A percentile compares a stretch with the other conserved stretches of the same genome.
Conservation (phyloP, 75 land plant species). For the Gnetum montanum region DNA sequence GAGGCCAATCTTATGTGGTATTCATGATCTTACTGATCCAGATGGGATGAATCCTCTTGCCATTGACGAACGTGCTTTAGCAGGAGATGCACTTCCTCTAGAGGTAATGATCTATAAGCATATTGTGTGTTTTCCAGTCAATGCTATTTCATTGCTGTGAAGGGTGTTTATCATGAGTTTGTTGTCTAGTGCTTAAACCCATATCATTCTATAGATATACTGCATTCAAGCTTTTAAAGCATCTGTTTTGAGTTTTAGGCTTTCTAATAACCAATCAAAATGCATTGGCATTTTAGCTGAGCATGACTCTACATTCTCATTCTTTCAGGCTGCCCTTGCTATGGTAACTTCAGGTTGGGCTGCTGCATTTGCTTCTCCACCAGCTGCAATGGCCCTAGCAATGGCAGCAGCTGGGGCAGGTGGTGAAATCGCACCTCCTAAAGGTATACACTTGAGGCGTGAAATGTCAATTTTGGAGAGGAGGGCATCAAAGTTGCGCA, state of each 20-base stretch:
- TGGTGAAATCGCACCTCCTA: constrained; percentile 42
- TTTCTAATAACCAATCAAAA: too few relatives aligned
- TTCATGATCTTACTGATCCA: constrained; percentile 90
- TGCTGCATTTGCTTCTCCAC: constrained; percentile 99
- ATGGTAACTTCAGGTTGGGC: constrained; percentile 99
- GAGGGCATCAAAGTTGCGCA: constrained; percentile 53
- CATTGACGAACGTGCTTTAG: constrained; percentile 85
- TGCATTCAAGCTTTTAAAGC: too few relatives aligned
- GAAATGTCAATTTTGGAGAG: constrained; percentile 62
- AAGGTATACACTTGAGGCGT: constrained; percentile 40
- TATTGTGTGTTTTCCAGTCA: not conserved
- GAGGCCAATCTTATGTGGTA: constrained; percentile 89
- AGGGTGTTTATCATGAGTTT: too few relatives aligned
- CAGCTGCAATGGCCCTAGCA: constrained; percentile 98
- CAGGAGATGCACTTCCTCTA: constrained; percentile 79
- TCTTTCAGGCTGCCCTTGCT: constrained; percentile 85
- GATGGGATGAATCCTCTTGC: constrained; percentile 87
- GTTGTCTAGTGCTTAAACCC: too few relatives aligned
- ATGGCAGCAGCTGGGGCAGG: constrained; percentile 99
- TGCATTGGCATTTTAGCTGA: too few relatives aligned
- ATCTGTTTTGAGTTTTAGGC: too few relatives aligned
- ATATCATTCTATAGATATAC: too few relatives aligned
- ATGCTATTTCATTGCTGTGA: too few relatives aligned
- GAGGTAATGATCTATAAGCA: constrained; percentile 67
- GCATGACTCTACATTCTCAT: too few relatives aligned